Base-by-base conservation (phyloP, 2,329 filamentous ascomycete genomes). In the Ceratocystis lukuohia region DNA sequence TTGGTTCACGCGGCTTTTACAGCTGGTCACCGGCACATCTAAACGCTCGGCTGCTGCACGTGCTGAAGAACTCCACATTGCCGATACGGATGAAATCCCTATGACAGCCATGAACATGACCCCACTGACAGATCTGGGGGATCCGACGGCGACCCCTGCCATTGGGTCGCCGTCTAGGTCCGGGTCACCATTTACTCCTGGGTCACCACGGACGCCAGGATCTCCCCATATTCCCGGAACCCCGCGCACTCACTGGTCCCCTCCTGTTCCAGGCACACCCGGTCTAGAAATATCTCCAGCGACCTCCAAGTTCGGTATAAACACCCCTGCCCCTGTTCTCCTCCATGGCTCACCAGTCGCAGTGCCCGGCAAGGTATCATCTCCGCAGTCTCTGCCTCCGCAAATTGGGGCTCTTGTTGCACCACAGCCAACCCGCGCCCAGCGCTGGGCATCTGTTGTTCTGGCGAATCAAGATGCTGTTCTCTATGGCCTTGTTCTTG, bases 1-100 rank as follows among this genome's bases (percentile, higher is more conserved):
- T 3, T 84, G 81, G 72, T 75, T 83, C 72, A 81, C 80, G 0
- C 78, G 82, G 15, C 77, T 75, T 5, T 74, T 85, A 2, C 82
- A 85, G 69, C 72, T 83, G 22, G 44, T 82, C 12, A 71, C 80
- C 0, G 79, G 81, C 30, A 77, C 78, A 0, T 80, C 80, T 0
- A 84, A 84, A 70, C 77, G 80, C 63, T 78, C 80, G 1, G 74
- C 78, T 63, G 77, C 76, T 1, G 78, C 82, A 68, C 75, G 81
- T 12, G 80, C 79, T 2, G 81, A 84, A 67, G 81, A 84, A 73
- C 62, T 74, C 25, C 70, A 70, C 65, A 68, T 64, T 44, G 57
- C 59, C 22, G 74, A 76, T 37, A 73, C 74, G 15, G 80, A 82
- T 59, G 75, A 76, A 33, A 82, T 84, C 30, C 80, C 80, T 10